Percentiles rank a stretch among this genome's conserved stretches.
These are phyloP conservation scores for Magnusiomyces fungicola DNA, from an alignment of 1,139 yeast species.

Conservation along the genomic window DNA sequence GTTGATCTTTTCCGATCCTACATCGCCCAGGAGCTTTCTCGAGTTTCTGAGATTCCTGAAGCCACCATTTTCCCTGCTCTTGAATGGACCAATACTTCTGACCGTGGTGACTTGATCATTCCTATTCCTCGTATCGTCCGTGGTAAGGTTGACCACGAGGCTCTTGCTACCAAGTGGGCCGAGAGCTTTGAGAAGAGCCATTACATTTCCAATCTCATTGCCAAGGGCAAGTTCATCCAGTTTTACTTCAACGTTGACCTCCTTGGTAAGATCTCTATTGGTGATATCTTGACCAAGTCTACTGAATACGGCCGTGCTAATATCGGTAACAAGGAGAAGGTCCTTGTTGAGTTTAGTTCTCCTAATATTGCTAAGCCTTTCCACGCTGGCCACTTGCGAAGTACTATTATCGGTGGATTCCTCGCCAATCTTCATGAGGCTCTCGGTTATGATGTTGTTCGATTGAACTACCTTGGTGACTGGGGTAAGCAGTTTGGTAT, in stretches of 20 bases:
- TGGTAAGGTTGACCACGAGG: constrained; percentile 64
- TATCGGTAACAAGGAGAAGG: constrained; percentile 64
- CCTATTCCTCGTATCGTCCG: constrained; percentile 91
- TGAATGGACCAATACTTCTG: constrained; percentile 80
- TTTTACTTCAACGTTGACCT: constrained; percentile 68
- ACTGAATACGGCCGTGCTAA: constrained; percentile 67
- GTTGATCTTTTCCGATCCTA: constrained; percentile 83
- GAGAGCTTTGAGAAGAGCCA: constrained; percentile 44
- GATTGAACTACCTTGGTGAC: constrained; percentile 94
- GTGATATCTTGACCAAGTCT: constrained; percentile 57
- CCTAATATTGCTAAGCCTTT: constrained; percentile 99
- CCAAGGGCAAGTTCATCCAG: constrained; percentile 89
- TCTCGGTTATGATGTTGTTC: constrained; percentile 80
- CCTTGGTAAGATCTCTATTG: constrained; percentile 60
- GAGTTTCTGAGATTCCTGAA: constrained; percentile 64
- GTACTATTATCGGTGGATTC: constrained; percentile 98
- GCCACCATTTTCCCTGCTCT: constrained; percentile 72
- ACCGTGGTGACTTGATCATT: constrained; percentile 86
- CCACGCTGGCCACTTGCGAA: constrained; percentile 98
- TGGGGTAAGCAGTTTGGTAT: constrained; percentile 99
- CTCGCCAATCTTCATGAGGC: constrained; percentile 82
- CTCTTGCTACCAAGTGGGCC: constrained; percentile 81
- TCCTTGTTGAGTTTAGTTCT: constrained; percentile 84
- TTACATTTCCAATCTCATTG: constrained; percentile 60
- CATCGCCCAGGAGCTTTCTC: constrained; percentile 69